Conservation (phyloP, 2,329 filamentous ascomycete genomes). For the Periconia macrospinosa region DNA sequence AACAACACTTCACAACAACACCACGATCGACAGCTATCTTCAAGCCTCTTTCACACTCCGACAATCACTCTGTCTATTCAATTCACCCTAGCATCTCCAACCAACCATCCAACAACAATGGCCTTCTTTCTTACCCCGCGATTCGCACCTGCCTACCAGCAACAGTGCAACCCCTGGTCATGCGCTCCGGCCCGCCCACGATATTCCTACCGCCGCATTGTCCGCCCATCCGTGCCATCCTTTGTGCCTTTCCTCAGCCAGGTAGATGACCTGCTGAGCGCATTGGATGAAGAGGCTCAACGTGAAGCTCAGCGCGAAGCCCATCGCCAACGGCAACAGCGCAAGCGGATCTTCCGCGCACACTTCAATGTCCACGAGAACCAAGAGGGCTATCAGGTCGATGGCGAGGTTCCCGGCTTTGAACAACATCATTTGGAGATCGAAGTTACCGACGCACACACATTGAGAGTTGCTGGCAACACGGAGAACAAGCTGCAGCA, state of each 20-base stretch:
- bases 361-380: conserved; percentile 33
- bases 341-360: conserved; percentile 32
- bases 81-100: not conserved
- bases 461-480: conserved; percentile 35
- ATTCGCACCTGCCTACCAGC: conserved; percentile 33
- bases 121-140: conserved; percentile 38
- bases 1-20: conserved; percentile 18
- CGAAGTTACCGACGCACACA: conserved; percentile 37
- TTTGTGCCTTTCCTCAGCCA: conserved; percentile 37
- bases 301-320: conserved; percentile 26
- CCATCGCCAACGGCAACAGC: conserved; percentile 32
- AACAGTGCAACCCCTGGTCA: conserved; percentile 29
- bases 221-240: conserved; percentile 24
- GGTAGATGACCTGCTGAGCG: conserved; percentile 34
- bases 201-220: conserved; percentile 18
- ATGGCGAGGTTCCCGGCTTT: conserved; percentile 37
- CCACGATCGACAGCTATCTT: conserved; percentile 18
- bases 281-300: conserved; percentile 32
- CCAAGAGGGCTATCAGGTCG: conserved; percentile 34
- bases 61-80: conserved; percentile 8
- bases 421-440: conserved; percentile 39
- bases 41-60: conserved; percentile 13
- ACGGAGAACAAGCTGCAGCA: conserved; percentile 22
- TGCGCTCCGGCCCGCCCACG: conserved; percentile 24
- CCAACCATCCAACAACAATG: conserved; percentile 22